Conservation (phyloP, 140 eudicot genomes). For the Erigeron philadelphicus region DNA sequence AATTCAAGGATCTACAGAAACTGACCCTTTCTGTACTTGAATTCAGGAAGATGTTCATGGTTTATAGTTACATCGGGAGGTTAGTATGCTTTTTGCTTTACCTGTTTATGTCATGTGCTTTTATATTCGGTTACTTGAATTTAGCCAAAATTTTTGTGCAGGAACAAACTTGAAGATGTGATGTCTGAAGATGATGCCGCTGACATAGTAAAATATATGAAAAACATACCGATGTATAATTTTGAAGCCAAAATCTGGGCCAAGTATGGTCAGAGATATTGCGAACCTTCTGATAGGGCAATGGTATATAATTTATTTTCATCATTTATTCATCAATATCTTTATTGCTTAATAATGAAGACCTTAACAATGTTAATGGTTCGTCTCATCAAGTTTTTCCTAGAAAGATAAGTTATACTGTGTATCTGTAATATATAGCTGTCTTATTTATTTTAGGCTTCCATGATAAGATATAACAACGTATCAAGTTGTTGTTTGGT, state of each 20-base stretch:
- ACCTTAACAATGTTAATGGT: neutral
- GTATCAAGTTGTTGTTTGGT: conserved; percentile 3
- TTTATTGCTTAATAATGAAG: neutral
- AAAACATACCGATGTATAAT: conserved; percentile 28
- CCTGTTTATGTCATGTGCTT: conserved; percentile 1
- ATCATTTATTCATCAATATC: conserved; percentile 4
- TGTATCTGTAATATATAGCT: neutral
- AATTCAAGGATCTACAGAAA: too few relatives aligned
- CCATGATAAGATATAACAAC: neutral
- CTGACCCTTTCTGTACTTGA: too few relatives aligned
- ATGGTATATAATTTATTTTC: conserved; percentile 28
- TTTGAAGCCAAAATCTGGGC: conserved; percentile 52
- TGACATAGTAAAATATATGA: conserved; percentile 22
- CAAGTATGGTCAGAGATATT: conserved; percentile 28
- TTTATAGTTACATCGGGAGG: conserved; percentile 38
- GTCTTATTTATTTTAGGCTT: neutral
- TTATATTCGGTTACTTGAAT: neutral
- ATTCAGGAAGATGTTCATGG: conserved; percentile 34
- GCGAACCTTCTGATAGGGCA: conserved; percentile 31
- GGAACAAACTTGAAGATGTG: conserved; percentile 48
- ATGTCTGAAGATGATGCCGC: conserved; percentile 34
- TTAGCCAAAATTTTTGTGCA: conserved; percentile 17
- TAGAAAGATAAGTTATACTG: neutral
- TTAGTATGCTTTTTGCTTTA: conserved; percentile 19
- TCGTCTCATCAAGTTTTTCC: too few relatives aligned